These are phyloP conservation scores for Verticillium albo-atrum DNA, from an alignment of 2,329 filamentous ascomycete species.

Conservation along the genomic window DNA sequence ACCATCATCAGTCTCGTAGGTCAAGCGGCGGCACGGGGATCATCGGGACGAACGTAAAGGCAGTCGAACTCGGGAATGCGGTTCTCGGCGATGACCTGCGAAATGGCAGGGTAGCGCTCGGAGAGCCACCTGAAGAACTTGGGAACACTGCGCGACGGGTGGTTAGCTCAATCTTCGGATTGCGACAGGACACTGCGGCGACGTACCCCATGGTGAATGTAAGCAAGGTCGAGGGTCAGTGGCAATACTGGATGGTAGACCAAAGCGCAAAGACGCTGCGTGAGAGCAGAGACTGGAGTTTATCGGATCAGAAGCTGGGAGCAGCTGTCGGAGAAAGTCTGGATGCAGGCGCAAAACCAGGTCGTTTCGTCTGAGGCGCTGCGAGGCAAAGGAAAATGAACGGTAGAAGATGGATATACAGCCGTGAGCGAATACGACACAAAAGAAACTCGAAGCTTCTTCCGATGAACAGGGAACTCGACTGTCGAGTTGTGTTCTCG, in stretches of 20 bases:
- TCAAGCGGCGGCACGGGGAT: constrained; percentile 11
- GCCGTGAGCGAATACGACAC: background rate
- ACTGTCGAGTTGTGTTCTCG: constrained; percentile 13
- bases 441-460: constrained; percentile 1
- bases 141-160: constrained; percentile 48
- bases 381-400: background rate
- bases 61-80: constrained; percentile 98
- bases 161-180: constrained; percentile 3
- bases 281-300: background rate
- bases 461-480: constrained; percentile 14
- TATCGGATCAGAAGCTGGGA: background rate
- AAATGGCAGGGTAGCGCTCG: constrained; percentile 97
- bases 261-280: background rate
- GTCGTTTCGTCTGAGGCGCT: background rate
- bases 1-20: constrained; percentile 21
- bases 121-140: constrained; percentile 99
- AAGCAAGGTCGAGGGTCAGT: constrained; percentile 1
- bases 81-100: constrained; percentile 96
- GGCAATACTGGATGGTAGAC: background rate
- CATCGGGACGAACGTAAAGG: constrained; percentile 62
- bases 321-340: background rate
- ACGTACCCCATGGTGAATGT: constrained; percentile 24
- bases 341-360: background rate
- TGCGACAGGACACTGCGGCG: background rate
- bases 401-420: background rate